Conservation (phyloP, 345 rosid genomes). For the Cardamine resedifolia region DNA sequence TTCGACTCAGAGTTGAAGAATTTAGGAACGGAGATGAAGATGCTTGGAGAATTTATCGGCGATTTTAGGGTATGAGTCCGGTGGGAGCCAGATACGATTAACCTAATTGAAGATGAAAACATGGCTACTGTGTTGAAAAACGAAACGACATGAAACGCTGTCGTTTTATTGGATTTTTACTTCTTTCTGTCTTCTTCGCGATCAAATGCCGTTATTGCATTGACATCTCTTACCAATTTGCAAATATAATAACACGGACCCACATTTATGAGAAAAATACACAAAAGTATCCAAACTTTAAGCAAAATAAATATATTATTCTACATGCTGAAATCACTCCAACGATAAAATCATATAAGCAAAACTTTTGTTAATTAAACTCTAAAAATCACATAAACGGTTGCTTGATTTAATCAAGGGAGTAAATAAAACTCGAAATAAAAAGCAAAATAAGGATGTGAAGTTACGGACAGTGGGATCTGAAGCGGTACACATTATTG, state of each 20-base stretch:
- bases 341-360: no score
- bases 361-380: no score
- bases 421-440: no score
- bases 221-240: not conserved
- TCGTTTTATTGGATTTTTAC: not conserved
- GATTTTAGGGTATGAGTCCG: constrained; percentile 27
- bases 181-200: not conserved
- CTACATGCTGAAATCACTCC: no score
- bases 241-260: not conserved
- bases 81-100: constrained; percentile 21
- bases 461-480: no score
- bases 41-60: constrained; percentile 3
- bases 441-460: no score
- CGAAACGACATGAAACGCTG: not conserved
- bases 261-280: not conserved
- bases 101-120: constrained; percentile 35
- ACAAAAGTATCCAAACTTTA: not conserved
- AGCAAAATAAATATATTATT: no score
- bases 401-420: no score
- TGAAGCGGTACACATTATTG: no score
- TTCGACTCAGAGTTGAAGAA: not conserved
- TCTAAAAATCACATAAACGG: no score
- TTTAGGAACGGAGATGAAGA: not conserved
- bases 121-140: not conserved
- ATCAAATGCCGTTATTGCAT: not conserved